phyloP scores from a whole-genome alignment of 345 rosid genomes.

The Melaleuca alternifolia region DNA sequence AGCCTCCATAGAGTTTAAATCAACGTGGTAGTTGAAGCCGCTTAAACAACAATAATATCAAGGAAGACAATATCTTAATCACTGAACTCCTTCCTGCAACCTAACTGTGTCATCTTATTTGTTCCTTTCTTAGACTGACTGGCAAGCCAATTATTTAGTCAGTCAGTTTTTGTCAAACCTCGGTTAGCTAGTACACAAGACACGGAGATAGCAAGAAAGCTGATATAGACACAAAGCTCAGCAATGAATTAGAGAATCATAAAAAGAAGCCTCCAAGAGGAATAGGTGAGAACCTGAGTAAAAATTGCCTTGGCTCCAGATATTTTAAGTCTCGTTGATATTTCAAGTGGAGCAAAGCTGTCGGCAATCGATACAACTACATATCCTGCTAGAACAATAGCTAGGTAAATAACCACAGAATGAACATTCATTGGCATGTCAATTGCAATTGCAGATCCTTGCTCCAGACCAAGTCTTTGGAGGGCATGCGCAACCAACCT shows the following conservation, averaged over 20 bases:
- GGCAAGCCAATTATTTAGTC: not conserved
- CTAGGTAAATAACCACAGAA: constrained; percentile 84
- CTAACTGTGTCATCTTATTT: not conserved
- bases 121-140: not conserved
- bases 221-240: not conserved
- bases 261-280: not conserved
- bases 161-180: not conserved
- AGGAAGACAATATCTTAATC: not conserved
- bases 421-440: constrained; percentile 93
- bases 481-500: constrained; percentile 85
- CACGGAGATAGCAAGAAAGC: not conserved
- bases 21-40: not conserved
- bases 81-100: not conserved
- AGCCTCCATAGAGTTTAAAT: not conserved
- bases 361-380: constrained; percentile 95
- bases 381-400: constrained; percentile 79
- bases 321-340: constrained; percentile 79
- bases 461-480: constrained; percentile 44
- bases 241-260: not conserved
- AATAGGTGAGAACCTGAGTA: constrained; percentile 54
- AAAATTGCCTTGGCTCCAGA: constrained; percentile 83
- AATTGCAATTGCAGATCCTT: constrained; percentile 81
- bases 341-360: constrained; percentile 80
- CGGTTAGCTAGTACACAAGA: not conserved
- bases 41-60: not conserved